phyloP scores from a whole-genome alignment of 2,329 filamentous ascomycete species.

The Atkinsonella texensis region DNA sequence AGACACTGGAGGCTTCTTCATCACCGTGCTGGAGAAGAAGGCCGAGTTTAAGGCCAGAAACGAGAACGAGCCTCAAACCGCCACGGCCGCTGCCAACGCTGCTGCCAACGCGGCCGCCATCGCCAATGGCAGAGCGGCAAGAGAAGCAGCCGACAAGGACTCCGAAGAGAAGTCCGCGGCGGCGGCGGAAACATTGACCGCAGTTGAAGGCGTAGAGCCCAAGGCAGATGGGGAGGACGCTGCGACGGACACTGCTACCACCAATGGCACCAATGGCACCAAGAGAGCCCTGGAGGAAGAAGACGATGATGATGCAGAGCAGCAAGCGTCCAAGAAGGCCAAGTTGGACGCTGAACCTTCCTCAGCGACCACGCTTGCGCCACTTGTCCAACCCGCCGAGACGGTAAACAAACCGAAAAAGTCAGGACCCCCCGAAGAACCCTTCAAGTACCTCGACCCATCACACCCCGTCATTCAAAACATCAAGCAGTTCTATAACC shows the following conservation, averaged over 20 bases:
- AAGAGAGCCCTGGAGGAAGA: slow-evolving; percentile 24
- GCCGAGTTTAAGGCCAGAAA: slow-evolving; percentile 70
- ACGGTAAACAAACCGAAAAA: slow-evolving; percentile 23
- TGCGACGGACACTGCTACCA: slow-evolving; percentile 17
- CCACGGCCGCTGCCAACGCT: slow-evolving; percentile 3
- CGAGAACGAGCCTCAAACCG: slow-evolving; percentile 43
- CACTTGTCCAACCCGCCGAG: slow-evolving; percentile 10
- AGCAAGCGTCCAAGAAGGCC: slow-evolving; percentile 34
- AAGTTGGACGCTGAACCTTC: slow-evolving; percentile 26
- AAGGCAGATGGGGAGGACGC: slow-evolving; percentile 18
- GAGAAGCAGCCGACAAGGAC: slow-evolving; percentile 11
- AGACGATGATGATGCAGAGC: slow-evolving; percentile 19
- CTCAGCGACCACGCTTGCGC: slow-evolving; percentile 9
- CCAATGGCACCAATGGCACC: slow-evolving; percentile 18
- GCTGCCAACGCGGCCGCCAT: slow-evolving; percentile 4
- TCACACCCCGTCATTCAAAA: slow-evolving; percentile 64
- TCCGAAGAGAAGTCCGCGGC: slow-evolving; percentile 13
- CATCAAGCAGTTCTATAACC: slow-evolving; percentile 75
- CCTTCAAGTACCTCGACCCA: slow-evolving; percentile 78
- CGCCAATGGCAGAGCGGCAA: slow-evolving; percentile 13
- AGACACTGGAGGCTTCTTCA: slow-evolving; percentile 96
- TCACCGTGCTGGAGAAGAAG: slow-evolving; percentile 86
- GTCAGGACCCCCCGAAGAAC: slow-evolving; percentile 63
- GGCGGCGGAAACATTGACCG: slow-evolving; percentile 6
- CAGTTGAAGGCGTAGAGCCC: slow-evolving; percentile 15